Evolutionary conservation across 169 alveolate genomes (phyloP).

Genomic region (Eimeria sp.): DNA sequence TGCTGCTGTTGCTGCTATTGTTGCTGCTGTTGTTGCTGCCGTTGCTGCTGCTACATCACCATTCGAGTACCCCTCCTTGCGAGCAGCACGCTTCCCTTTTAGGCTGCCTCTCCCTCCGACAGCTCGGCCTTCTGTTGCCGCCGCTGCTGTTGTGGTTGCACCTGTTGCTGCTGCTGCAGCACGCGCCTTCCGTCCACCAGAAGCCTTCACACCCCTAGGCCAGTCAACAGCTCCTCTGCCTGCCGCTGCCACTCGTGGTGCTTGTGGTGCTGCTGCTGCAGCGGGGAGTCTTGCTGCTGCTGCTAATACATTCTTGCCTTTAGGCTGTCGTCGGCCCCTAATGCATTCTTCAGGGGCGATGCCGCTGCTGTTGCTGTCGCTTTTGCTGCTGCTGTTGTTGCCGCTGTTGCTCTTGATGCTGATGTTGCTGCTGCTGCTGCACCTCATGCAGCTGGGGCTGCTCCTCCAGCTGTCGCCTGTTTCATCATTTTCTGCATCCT

Average conservation of each 20-base stretch:
- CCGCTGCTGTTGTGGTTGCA: not conserved
- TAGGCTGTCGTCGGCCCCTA: not conserved
- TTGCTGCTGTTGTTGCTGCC: constrained; percentile 16
- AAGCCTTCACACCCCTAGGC: not conserved
- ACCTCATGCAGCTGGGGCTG: not conserved
- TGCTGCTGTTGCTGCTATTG: not conserved
- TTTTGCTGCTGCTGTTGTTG: not conserved
- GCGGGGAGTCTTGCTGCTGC: not conserved
- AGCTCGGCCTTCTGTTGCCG: not conserved
- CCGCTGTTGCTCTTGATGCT: constrained; percentile 7
- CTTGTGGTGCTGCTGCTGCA: not conserved
- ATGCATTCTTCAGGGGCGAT: not conserved
- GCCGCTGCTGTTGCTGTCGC: constrained; percentile 2
- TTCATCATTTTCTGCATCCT: not conserved
- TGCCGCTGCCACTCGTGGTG: constrained; percentile 1
- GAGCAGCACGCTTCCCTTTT: not conserved
- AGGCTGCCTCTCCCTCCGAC: not conserved
- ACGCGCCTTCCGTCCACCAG: not conserved
- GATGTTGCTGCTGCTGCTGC: not conserved
- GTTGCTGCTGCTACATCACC: not conserved
- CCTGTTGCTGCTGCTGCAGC: not conserved
- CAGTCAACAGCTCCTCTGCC: not conserved
- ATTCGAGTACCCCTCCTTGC: not conserved
- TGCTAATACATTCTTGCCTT: not conserved
- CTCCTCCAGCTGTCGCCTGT: not conserved